A percentile compares a stretch with the other conserved stretches of the same genome.
Evolutionary conservation across 139 green algal genomes (phyloP).

Genomic region (Deuterostichococcus epilithicus): DNA sequence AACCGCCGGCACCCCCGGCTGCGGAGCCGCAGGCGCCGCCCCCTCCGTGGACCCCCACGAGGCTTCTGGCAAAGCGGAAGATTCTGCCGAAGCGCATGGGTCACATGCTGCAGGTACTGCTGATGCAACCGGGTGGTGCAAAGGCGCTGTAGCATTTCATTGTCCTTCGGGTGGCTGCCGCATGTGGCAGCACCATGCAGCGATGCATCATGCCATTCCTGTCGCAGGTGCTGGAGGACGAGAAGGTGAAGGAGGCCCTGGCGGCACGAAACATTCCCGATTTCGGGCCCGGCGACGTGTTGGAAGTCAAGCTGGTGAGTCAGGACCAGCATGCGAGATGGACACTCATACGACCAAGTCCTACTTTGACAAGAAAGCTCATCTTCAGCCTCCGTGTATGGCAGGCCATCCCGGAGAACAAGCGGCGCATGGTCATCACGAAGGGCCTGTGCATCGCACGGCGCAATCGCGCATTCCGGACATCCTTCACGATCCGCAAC

Average conservation of each 20-base stretch:
- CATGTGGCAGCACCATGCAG: not conserved
- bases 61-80: conserved; percentile 51
- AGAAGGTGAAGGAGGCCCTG: conserved; percentile 17
- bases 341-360: not conserved
- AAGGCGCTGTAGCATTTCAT: not conserved
- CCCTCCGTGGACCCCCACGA: conserved; percentile 57
- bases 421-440: conserved; percentile 33
- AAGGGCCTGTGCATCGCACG: conserved; percentile 53
- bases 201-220: not conserved
- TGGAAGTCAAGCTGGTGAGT: conserved; percentile 41
- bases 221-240: conserved; percentile 37
- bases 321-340: not conserved
- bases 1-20: not conserved
- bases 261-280: conserved; percentile 21
- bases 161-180: not conserved
- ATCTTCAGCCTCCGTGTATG: no score
- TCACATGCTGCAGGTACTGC: conserved; percentile 34
- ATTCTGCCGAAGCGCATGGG: conserved; percentile 48
- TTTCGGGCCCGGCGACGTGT: conserved; percentile 40
- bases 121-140: not conserved
- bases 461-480: conserved; percentile 33
- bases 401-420: conserved; percentile 54
- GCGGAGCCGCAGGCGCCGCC: conserved; percentile 2
- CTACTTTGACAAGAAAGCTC: not conserved
- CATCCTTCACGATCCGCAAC: conserved; percentile 55